These are phyloP conservation scores for Lichtheimia ramosa DNA, from an alignment of 371 early-diverging fungal genomes.

Conservation along the genomic window DNA sequence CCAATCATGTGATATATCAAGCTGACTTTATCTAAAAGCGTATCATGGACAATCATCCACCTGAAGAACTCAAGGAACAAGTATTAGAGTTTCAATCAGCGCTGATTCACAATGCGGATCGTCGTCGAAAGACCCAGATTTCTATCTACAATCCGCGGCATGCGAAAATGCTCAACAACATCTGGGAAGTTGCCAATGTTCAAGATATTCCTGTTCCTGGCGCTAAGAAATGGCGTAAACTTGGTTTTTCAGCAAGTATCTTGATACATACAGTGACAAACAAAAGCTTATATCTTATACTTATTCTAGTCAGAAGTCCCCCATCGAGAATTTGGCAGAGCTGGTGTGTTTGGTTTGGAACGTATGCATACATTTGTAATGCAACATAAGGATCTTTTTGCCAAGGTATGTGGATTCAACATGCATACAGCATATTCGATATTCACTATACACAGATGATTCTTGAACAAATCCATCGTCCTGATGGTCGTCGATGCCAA, in stretches of 20 bases:
- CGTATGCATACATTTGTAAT: conserved; percentile 60
- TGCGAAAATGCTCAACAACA: conserved; percentile 53
- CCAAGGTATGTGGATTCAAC: conserved; percentile 34
- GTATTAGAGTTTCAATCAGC: conserved; percentile 70
- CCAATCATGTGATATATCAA: background rate
- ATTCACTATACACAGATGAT: conserved; percentile 36
- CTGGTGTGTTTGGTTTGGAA: conserved; percentile 70
- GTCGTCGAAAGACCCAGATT: conserved; percentile 51
- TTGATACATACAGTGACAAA: background rate
- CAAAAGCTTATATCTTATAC: background rate
- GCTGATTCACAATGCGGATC: conserved; percentile 56
- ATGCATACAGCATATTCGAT: background rate
- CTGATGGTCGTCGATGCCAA: conserved; percentile 62
- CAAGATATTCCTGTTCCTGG: conserved; percentile 30
- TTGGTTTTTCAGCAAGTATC: conserved; percentile 67
- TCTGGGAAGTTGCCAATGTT: conserved; percentile 60
- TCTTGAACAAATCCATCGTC: conserved; percentile 58
- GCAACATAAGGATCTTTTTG: conserved; percentile 45
- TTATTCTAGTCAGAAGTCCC: conserved; percentile 58
- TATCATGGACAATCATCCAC: conserved; percentile 63
- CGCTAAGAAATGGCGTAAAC: conserved; percentile 61
- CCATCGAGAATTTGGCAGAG: conserved; percentile 61
- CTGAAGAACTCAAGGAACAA: conserved; percentile 61
- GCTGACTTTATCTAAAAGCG: conserved; percentile 21
- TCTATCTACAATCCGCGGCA: conserved; percentile 53